phyloP scores from a whole-genome alignment of 768 basidiomycete genomes.

The Suillus cothurnatus region DNA sequence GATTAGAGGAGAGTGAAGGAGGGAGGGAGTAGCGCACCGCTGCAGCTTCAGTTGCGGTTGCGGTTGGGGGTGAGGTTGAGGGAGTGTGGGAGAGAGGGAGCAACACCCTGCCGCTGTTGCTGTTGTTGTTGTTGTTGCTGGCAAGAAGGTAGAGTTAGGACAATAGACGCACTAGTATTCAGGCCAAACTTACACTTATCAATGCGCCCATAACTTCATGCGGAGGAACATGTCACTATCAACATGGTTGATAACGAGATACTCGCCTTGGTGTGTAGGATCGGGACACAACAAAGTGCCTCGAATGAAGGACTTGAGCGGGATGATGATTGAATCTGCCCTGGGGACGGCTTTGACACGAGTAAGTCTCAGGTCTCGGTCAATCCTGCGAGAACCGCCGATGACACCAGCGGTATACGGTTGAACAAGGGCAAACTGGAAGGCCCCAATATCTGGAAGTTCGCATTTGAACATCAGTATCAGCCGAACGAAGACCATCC shows the following conservation, averaged over 20 bases:
- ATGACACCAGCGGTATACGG: conserved; percentile 14
- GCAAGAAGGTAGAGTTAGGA: no score
- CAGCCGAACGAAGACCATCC: conserved; percentile 18
- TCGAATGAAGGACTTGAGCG: conserved; percentile 13
- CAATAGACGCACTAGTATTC: no score
- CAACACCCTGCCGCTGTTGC: no score
- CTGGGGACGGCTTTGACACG: conserved; percentile 15
- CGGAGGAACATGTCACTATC: conserved; percentile 33
- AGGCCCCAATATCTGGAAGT: conserved; percentile 11
- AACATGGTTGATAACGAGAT: conserved; percentile 28
- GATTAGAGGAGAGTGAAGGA: no score
- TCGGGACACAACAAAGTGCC: conserved; percentile 24
- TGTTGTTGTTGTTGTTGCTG: no score
- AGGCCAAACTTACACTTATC: no score
- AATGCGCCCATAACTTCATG: neutral
- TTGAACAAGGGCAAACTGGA: conserved; percentile 24
- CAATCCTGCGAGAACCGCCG: conserved; percentile 14
- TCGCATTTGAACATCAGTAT: conserved; percentile 25
- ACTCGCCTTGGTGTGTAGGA: conserved; percentile 19
- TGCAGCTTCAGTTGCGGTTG: no score
- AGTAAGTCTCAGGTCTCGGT: conserved; percentile 22
- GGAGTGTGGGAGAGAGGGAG: no score
- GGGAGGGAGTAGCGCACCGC: no score
- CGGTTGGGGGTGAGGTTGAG: no score
- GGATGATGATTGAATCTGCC: conserved; percentile 23